Base-by-base conservation (phyloP, 148 eudicot species). In the Polygonum maritimum region DNA sequence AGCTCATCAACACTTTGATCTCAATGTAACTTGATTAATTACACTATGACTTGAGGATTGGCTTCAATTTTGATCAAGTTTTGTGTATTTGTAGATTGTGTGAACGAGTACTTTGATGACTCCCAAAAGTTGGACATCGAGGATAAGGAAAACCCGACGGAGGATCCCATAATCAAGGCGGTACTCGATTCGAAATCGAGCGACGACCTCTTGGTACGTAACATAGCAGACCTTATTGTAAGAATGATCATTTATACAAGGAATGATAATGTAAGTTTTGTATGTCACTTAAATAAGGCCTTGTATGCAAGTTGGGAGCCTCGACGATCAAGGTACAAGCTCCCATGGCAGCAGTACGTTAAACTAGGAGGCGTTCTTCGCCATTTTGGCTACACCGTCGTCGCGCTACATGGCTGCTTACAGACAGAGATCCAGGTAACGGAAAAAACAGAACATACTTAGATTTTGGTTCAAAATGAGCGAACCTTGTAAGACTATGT, bases 251-350 rank as follows among this genome's bases (percentile, higher is more conserved):
- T 0, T 51, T 15, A 51, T 49, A 49, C 16, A 2, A 15, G n/a
- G n/a, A 49, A 13, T 13, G 3, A 13, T 13, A 49, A 49, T 49
- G 16, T 49, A 21, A 19, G 12, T 1, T 58, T 21, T 21, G 9
- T 35, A 33, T 35, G 40, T 63, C 70, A 63, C 44, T 65, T 14
- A 35, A 36, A 15, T 14, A 35, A 36, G 98, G 99, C 97, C 73
- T 69, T 85, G 69, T 88, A 95, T 83, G 97, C 99, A 67, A 92
- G 96, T 81, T 95, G 99, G 99, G 99, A 95, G 80, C 99, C 97
- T 16, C 82, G 97, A 67, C 82, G 84, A 55, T 80, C 94, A 58
- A 79, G 86, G 44, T 79, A 86, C 78, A 87, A 79, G 73, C 77
- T 88, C 77, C 99, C 97, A 44, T 90, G 92, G 89, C 83, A 89